Evolutionary conservation across 225 moss, liverwort and hornwort species (phyloP), one percentile per base, ranked within the genome.

Genomic region (Marchantia paleacea): DNA sequence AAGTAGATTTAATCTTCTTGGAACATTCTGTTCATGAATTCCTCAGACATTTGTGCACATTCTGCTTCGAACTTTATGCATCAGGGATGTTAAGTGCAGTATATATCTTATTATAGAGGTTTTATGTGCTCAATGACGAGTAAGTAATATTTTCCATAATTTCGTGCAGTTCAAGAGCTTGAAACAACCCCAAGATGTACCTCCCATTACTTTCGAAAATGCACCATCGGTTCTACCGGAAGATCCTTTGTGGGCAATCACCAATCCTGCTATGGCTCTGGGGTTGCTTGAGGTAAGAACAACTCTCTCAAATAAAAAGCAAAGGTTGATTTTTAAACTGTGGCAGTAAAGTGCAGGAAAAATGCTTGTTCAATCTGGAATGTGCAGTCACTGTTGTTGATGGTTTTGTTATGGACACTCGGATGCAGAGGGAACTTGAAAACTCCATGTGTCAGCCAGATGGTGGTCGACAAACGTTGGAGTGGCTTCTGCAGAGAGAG

Each of bases 241-340:
- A 78, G 81, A 93, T 83, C 92, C 91, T 49, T 81, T 96, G 11
- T 96, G 92, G 93, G 82, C 89, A 81, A 93, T 87, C 52, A 88
- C 79, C 63, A 88, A 96, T 84, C 95, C 95, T 82, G 92, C 95
- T 72, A 83, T 89, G 72, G 93, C 95, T 80, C 90, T 96, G 77
- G 95, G 95, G 64, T 90, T 92, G 29, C 95, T 96, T 50, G 95
- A 96, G 95, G 95, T 95, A 79, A 63, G 53, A 7, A 26, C 20
- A 11, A 39, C 18, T 76, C 29, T 61, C 18, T 16, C 28, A 20
- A 61, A 19, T 20, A 76, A 12, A 76, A 61, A n/a, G 6, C 30
- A 3, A 76, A 25, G 60, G 11, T 75, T 61, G 28, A 31, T 8
- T 22, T 0, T 75, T 7, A 0, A 28, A 18, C 6, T 49, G 22